These are phyloP conservation scores for Chaetomium cochliodes DNA, from an alignment of 495 filamentous ascomycete species.

Conservation along the genomic window DNA sequence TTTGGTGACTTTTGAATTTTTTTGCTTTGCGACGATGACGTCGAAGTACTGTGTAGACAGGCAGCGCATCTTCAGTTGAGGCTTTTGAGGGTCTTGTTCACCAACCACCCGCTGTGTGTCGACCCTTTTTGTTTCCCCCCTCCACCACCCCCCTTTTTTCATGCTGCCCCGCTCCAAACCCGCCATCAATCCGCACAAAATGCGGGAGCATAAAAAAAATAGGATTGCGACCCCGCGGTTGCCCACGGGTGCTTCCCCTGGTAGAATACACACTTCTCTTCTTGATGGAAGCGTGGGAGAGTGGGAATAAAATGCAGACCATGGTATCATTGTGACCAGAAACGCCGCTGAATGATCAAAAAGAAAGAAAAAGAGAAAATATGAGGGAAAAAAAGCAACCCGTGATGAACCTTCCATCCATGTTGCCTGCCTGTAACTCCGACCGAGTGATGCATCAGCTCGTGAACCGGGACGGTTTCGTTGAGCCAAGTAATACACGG, in stretches of 20 bases:
- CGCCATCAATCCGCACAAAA: background rate
- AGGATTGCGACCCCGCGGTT: slow-evolving; percentile 5
- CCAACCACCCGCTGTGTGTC: slow-evolving; percentile 3
- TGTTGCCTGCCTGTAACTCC: slow-evolving; percentile 35
- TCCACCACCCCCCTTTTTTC: background rate
- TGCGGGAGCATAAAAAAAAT: background rate
- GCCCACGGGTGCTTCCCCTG: slow-evolving; percentile 9
- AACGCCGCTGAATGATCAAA: slow-evolving; percentile 27
- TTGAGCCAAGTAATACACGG: slow-evolving; percentile 44
- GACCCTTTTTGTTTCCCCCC: slow-evolving; percentile 3
- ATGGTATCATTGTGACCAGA: slow-evolving; percentile 33
- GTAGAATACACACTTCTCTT: slow-evolving; percentile 12
- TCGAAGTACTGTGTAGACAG: background rate
- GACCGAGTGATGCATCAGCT: slow-evolving; percentile 44
- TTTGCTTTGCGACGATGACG: background rate
- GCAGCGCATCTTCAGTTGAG: background rate
- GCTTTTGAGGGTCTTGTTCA: background rate
- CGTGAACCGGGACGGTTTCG: slow-evolving; percentile 29
- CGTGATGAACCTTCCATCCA: background rate
- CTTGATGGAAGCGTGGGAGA: background rate
- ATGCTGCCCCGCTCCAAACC: background rate
- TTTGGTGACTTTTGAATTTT: slow-evolving; percentile 9
- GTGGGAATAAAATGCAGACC: slow-evolving; percentile 22
- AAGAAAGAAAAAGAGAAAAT: slow-evolving; percentile 9
- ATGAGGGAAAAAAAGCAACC: background rate